Base-by-base conservation (phyloP, 1,284 basidiomycete species). In the Pterula multifida region DNA sequence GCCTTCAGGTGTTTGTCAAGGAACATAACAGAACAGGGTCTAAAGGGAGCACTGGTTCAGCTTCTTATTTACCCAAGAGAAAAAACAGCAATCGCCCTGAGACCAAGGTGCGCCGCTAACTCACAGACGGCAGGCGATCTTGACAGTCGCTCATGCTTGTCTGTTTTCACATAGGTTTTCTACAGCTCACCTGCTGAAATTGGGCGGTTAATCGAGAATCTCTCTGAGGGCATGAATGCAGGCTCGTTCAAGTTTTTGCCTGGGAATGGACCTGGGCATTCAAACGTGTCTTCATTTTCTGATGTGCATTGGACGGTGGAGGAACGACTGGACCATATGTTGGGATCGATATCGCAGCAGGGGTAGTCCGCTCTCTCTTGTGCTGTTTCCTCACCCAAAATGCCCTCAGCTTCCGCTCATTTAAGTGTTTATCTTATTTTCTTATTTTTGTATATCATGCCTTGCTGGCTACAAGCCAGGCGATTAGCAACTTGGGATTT, bases 61-160 rank as follows among this genome's bases (percentile, higher is more conserved):
- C 82, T 46, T 76, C 79, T 60, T 61, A 76, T 52, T 73, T 79
- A 15, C 75, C 76, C 52, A 81, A 75, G 66, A 80, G 76, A 65
- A 57, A 65, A 62, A 67, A 68, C 61, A 75, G 74, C 55, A 63
- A 65, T 53, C 75, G 82, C 48, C 86, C 86, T 54, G 86, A 90
- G 62, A 90, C 87, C 22, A 89, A 88, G 75, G 86, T 84, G 64
- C n/a, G n/a, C n/a, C n/a, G n/a, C n/a, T n/a, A n/a, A n/a, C n/a
- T n/a, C n/a, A n/a, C n/a, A n/a, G n/a, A n/a, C n/a, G n/a, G n/a
- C n/a, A n/a, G n/a, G n/a, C n/a, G n/a, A n/a, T n/a, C n/a, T n/a
- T n/a, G n/a, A 53, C 51, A 36, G 26, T 24, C 26, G 23, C 56
- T 54, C 47, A 36, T n/a, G n/a, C n/a, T n/a, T n/a, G n/a, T n/a